Conservation (phyloP, 495 filamentous ascomycete species). For the Penicillium atrosanguineum region DNA sequence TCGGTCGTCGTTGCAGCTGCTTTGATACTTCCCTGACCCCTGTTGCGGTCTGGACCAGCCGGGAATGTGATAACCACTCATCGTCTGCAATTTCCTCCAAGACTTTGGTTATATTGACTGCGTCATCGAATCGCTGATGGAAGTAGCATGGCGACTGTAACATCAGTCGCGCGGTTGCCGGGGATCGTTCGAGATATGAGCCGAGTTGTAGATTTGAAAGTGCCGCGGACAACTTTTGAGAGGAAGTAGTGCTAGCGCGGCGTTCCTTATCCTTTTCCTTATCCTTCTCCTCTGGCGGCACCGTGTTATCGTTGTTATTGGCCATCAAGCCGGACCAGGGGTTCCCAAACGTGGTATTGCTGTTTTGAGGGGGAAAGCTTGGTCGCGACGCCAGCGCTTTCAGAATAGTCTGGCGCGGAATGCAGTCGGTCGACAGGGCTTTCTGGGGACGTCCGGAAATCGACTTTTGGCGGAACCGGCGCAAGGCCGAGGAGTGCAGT, state of each 20-base stretch:
- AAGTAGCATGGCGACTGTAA: conserved; percentile 95
- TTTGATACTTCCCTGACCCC: conserved; percentile 92
- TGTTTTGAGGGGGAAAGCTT: conserved; percentile 51
- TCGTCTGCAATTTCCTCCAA: conserved; percentile 90
- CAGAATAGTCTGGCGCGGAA: conserved; percentile 82
- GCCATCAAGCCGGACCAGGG: conserved; percentile 48
- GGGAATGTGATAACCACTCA: conserved; percentile 87
- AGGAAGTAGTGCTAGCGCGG: conserved; percentile 47
- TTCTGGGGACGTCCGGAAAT: conserved; percentile 54
- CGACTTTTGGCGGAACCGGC: conserved; percentile 40
- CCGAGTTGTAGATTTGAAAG: conserved; percentile 58
- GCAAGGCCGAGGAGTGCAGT: conserved; percentile 34
- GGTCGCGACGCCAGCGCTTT: conserved; percentile 79
- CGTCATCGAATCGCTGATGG: conserved; percentile 93
- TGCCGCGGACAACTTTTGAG: conserved; percentile 63
- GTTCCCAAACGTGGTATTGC: conserved; percentile 45
- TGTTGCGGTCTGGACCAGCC: conserved; percentile 90
- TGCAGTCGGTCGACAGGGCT: conserved; percentile 64
- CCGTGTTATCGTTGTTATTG: conserved; percentile 19
- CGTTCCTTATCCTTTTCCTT: conserved; percentile 39
- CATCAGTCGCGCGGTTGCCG: conserved; percentile 60
- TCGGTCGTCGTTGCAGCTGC: conserved; percentile 83
- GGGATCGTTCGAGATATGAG: conserved; percentile 44
- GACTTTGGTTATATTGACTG: conserved; percentile 91
- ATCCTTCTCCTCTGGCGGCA: conserved; percentile 38